Evolutionary conservation across 1,139 yeast species (phyloP).

Genomic region (Zygosaccharomyces pseudobailii): DNA sequence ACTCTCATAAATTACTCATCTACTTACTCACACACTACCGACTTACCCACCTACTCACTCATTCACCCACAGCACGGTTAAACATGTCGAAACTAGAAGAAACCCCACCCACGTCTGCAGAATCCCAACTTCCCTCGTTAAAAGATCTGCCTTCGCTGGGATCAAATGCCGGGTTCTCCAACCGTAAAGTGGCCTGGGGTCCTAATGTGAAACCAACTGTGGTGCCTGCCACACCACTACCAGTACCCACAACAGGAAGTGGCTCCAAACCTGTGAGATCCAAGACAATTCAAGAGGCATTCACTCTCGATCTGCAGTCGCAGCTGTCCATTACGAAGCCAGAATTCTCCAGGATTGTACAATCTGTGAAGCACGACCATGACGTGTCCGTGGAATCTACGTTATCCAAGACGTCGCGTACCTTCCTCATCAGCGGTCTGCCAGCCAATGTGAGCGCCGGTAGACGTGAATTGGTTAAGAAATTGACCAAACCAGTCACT

Average conservation of each 20-base stretch:
- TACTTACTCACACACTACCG: background rate
- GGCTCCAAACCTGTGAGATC: conserved; percentile 37
- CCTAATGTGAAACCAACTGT: conserved; percentile 41
- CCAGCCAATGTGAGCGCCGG: conserved; percentile 66
- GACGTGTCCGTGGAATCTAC: conserved; percentile 79
- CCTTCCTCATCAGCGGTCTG: conserved; percentile 79
- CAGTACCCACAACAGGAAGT: conserved; percentile 23
- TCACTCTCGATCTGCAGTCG: conserved; percentile 62
- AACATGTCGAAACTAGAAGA: conserved; percentile 51
- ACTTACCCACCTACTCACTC: background rate
- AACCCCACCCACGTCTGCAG: conserved; percentile 21
- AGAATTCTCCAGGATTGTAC: conserved; percentile 61
- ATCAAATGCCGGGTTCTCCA: conserved; percentile 39
- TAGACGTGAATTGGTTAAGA: conserved; percentile 69
- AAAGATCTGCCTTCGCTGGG: conserved; percentile 76
- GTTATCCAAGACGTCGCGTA: conserved; percentile 70
- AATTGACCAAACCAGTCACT: conserved; percentile 69
- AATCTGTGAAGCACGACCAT: conserved; percentile 55
- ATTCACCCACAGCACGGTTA: conserved; percentile 18
- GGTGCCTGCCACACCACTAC: conserved; percentile 32
- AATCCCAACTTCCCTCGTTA: conserved; percentile 37
- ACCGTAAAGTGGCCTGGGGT: conserved; percentile 41
- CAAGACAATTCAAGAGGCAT: conserved; percentile 63
- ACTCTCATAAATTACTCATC: background rate
- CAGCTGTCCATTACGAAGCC: conserved; percentile 59